Evolutionary conservation across 2,329 filamentous ascomycete species (phyloP), one percentile per base, ranked within the genome.

Genomic region (Phaeosphaeria sp.): DNA sequence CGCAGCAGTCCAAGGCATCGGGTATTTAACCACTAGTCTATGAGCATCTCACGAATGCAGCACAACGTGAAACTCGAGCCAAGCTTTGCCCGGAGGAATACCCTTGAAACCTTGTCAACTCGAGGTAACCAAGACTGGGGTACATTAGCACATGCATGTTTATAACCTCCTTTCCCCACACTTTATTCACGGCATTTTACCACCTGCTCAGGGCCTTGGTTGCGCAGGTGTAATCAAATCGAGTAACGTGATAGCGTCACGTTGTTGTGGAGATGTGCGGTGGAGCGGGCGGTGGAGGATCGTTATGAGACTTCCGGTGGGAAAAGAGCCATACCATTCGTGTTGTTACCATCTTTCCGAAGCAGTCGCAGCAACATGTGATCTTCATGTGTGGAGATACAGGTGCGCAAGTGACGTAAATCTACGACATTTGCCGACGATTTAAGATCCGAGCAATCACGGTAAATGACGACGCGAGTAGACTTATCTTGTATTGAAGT

Each of bases 51-150:
- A 48, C 47, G 41, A 53, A 51, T 46, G 48, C 30, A 55, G 47
- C 21, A 36, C 23, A 50, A 46, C 30, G n/a, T 39, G 48, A 56
- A 46, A 36, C 23, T 52, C 43, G 46, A 23, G 51, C 55, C 51
- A 61, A 56, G 55, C 17, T 44, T 56, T 21, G 23, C 30, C 42
- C 41, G 49, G 58, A 58, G 44, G 48, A 47, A 50, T 44, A 55
- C 30, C 30, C 30, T 36, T 6, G 30, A 11, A 36, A 58, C 52
- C 48, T 58, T 48, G 54, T 50, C 54, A 50, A 55, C 22, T 39
- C 49, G 50, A 58, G 23, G 51, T 46, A n/a, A 56, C 58, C 51
- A 58, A 60, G 58, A 57, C 58, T 49, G 58, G 58, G 58, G 58
- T 60, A 55, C 58, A 57, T 55, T 52, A 54, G 46, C 23, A 49